Evolutionary conservation across 352 stramenopile species (phyloP).

Genomic region (Pythium rishiriense): DNA sequence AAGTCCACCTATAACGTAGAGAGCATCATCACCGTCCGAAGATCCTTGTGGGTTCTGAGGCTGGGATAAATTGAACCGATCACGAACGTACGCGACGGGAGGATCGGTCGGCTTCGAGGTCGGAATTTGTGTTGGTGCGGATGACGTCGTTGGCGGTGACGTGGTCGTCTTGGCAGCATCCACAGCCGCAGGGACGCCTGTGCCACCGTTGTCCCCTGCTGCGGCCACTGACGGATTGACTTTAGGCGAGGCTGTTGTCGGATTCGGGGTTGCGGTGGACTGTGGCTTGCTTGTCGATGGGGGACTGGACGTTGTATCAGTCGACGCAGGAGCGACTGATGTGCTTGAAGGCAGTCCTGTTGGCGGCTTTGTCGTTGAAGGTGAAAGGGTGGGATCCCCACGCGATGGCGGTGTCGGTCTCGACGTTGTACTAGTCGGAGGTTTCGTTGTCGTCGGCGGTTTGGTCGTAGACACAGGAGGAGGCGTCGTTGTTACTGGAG

Average conservation of each 20-base stretch:
- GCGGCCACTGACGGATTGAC: neutral
- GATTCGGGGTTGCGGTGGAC: neutral
- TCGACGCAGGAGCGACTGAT: neutral
- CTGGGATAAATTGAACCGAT: neutral
- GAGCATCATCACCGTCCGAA: neutral
- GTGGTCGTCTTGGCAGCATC: neutral
- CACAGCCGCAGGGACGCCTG: neutral
- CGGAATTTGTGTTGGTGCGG: neutral
- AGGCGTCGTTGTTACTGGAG: neutral
- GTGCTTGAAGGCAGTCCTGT: neutral
- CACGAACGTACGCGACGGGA: neutral
- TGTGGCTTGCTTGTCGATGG: neutral
- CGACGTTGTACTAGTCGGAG: neutral
- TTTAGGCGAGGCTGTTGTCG: neutral
- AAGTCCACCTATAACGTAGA: slow-evolving; percentile 3
- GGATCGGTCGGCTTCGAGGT: neutral
- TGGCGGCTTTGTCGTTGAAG: neutral
- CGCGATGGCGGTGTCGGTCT: too few species aligned
- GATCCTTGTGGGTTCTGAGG: neutral
- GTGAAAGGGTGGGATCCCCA: neutral
- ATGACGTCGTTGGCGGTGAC: neutral
- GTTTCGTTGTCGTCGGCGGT: neutral
- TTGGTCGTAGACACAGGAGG: neutral
- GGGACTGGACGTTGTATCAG: neutral
- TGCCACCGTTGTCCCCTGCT: neutral